Evolutionary conservation across 1,284 basidiomycete genomes (phyloP).

Genomic region (Ganoderma boninense): DNA sequence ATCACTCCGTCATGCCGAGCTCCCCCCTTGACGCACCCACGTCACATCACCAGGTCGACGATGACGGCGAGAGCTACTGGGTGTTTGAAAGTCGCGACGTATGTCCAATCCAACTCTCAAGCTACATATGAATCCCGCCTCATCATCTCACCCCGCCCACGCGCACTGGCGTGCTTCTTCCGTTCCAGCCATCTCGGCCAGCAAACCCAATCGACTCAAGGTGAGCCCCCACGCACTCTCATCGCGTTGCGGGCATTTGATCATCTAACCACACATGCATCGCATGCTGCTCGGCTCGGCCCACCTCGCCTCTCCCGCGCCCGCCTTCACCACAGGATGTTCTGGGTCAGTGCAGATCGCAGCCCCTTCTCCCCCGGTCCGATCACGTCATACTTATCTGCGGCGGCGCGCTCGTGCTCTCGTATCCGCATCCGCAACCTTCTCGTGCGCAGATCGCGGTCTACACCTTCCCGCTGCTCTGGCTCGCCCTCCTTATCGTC

Average conservation of each 20-base stretch:
- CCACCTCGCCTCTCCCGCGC: neutral
- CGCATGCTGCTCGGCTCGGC: conserved; percentile 2
- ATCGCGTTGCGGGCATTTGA: neutral
- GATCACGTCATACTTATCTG: conserved; percentile 12
- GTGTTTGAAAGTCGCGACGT: conserved; percentile 95
- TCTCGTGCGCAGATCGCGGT: conserved; percentile 72
- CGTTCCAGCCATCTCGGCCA: conserved; percentile 81
- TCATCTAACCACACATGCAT: conserved; percentile 18
- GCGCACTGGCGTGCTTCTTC: conserved; percentile 6
- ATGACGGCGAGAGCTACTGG: conserved; percentile 95
- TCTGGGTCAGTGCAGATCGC: conserved; percentile 69
- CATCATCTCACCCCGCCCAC: conserved; percentile 10
- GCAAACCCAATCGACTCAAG: conserved; percentile 91
- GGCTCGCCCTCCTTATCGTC: conserved; percentile 87
- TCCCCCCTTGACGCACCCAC: conserved; percentile 17
- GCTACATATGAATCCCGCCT: conserved; percentile 8
- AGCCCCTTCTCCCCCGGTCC: conserved; percentile 1
- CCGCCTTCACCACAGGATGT: conserved; percentile 69
- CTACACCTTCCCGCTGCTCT: conserved; percentile 89
- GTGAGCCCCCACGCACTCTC: conserved; percentile 52
- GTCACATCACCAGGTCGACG: conserved; percentile 72
- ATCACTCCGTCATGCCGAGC: conserved; percentile 3
- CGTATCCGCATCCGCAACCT: neutral
- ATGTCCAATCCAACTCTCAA: conserved; percentile 41
- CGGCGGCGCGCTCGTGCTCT: conserved; percentile 6